Evolutionary conservation across 2,329 filamentous ascomycete genomes (phyloP).

Genomic region (Dactylellina leptospora): DNA sequence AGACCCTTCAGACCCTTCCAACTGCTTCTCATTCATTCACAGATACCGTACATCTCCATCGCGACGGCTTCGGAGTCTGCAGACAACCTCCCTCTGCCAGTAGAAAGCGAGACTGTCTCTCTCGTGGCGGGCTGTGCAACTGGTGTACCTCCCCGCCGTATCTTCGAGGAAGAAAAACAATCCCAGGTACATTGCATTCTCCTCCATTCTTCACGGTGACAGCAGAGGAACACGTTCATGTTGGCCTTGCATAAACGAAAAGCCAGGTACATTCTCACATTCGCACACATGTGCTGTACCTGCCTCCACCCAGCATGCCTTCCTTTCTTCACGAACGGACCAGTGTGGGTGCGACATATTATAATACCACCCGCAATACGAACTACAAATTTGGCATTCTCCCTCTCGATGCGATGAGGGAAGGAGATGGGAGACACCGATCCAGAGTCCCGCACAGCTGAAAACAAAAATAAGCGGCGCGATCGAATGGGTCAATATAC

Average conservation of each 20-base stretch:
- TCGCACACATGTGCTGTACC: slow-evolving; percentile 49
- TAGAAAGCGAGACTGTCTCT: slow-evolving; percentile 24
- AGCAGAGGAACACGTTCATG: slow-evolving; percentile 37
- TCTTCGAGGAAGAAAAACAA: slow-evolving; percentile 3
- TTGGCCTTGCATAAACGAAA: slow-evolving; percentile 52
- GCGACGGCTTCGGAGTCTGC: too few relatives aligned
- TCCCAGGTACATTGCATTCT: neutral
- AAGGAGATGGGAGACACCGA: slow-evolving; percentile 20
- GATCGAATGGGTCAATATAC: slow-evolving; percentile 19
- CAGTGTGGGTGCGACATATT: too few relatives aligned
- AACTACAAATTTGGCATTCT: too few relatives aligned
- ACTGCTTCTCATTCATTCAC: slow-evolving; percentile 21
- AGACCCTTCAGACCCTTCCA: neutral
- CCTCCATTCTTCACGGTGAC: slow-evolving; percentile 11
- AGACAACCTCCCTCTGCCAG: slow-evolving; percentile 5
- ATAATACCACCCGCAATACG: too few relatives aligned
- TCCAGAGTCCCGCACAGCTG: neutral
- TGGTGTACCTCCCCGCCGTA: slow-evolving; percentile 18
- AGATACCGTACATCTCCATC: slow-evolving; percentile 9
- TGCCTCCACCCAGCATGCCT: slow-evolving; percentile 37
- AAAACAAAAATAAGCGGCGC: slow-evolving; percentile 27
- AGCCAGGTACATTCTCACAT: slow-evolving; percentile 32
- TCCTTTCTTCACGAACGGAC: too few relatives aligned
- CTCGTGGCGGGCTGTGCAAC: slow-evolving; percentile 37
- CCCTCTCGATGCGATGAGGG: too few relatives aligned